phyloP scores from a whole-genome alignment of 2,329 filamentous ascomycete species.

The Neoscytalidium dimidiatum region DNA sequence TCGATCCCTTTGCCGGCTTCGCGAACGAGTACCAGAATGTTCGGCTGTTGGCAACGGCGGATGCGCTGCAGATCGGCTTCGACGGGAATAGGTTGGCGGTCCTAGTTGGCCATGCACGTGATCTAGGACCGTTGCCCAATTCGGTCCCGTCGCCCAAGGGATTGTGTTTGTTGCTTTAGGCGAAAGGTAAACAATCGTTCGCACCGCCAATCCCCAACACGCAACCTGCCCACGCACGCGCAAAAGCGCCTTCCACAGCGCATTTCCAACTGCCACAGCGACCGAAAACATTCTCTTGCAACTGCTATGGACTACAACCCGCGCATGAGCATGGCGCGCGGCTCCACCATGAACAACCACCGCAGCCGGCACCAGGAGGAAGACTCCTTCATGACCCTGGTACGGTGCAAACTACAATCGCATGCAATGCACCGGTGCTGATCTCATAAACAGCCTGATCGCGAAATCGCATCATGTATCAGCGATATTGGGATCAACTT shows the following conservation, averaged over 20 bases:
- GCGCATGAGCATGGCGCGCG: conserved; percentile 53
- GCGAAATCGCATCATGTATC: conserved; percentile 94
- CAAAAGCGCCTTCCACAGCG: conserved; percentile 1
- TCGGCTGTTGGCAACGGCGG: background rate
- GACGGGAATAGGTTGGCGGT: background rate
- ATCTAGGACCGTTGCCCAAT: background rate
- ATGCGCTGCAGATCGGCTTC: background rate
- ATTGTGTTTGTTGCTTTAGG: background rate
- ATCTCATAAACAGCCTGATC: conserved; percentile 54
- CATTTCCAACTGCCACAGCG: background rate
- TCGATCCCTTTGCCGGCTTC: background rate
- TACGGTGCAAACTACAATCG: conserved; percentile 28
- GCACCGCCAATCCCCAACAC: background rate
- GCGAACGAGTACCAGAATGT: background rate
- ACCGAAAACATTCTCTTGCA: conserved; percentile 14
- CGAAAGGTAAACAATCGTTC: conserved; percentile 11
- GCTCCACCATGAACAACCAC: conserved; percentile 41
- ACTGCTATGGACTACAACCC: conserved; percentile 50
- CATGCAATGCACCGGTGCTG: background rate
- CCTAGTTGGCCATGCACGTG: background rate
- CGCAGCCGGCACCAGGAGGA: conserved; percentile 45
- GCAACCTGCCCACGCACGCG: conserved; percentile 7
- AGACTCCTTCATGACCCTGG: conserved; percentile 55
- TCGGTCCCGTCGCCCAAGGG: background rate
- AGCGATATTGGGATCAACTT: conserved; percentile 94